Conservation (phyloP, 805 yeast species). For the Dipodascopsis uninucleata region DNA sequence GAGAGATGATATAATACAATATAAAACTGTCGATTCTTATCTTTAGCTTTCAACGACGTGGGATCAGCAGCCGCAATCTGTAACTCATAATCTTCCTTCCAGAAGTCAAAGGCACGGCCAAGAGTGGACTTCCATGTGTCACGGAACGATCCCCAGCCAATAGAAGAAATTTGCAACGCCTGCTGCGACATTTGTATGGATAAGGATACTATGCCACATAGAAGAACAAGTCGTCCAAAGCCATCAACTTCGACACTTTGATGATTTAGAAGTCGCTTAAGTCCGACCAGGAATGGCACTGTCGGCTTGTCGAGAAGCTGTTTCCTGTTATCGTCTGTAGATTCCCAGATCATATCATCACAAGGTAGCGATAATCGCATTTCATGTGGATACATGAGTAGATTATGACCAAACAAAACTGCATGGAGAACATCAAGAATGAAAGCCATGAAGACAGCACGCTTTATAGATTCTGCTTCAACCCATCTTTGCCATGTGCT, state of each 20-base stretch:
- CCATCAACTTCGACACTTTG: conserved; percentile 45
- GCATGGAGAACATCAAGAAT: conserved; percentile 77
- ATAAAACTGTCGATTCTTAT: conserved; percentile 8
- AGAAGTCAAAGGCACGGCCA: conserved; percentile 65
- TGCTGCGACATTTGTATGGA: conserved; percentile 71
- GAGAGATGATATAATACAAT: conserved; percentile 7
- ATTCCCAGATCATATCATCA: conserved; percentile 57
- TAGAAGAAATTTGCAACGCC: conserved; percentile 54
- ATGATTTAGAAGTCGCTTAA: conserved; percentile 56
- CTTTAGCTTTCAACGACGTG: neutral
- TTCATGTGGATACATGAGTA: conserved; percentile 55
- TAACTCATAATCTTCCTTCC: conserved; percentile 42
- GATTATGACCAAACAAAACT: conserved; percentile 70
- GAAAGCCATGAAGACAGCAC: conserved; percentile 78
- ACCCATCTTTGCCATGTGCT: conserved; percentile 65
- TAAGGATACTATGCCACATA: conserved; percentile 63
- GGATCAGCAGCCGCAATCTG: conserved; percentile 11
- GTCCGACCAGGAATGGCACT: conserved; percentile 50
- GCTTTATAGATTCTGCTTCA: conserved; percentile 70
- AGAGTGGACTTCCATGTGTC: conserved; percentile 68
- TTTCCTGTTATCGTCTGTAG: conserved; percentile 25
- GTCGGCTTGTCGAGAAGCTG: conserved; percentile 17
- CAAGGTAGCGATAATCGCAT: conserved; percentile 61
- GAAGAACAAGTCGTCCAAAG: conserved; percentile 61
- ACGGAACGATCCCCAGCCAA: conserved; percentile 41